Base-by-base conservation (phyloP, 176 grass and related monocot species). In the Oryza officinalis region DNA sequence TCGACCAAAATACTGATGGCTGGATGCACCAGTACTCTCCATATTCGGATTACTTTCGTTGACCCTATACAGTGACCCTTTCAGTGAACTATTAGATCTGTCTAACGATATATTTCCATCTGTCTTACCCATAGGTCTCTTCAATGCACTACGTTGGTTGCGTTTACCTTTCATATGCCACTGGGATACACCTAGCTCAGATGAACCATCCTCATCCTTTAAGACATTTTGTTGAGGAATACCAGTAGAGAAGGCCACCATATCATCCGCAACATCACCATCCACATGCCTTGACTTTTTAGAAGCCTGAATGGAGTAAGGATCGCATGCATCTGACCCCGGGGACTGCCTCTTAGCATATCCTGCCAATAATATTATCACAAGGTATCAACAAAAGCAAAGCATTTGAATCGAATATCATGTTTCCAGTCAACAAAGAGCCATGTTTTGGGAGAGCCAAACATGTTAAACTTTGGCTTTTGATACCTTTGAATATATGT, bases 91-190 rank as follows among this genome's bases (percentile, higher is more conserved):
- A 85, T 81, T 81, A 69, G 60, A 84, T 72, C 80, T 91, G 67
- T 87, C 89, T 60, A 84, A 31, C 59, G 64, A 83, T 12, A 74
- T 10, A 64, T 78, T 91, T 76, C 50, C 92, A 82, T 81, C 79
- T 27, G 25, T 30, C 67, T 82, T 61, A 54, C 83, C 63, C 17
- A 57, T 77, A 40, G 80, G 68, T 38, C 84, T 83, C 84, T 90
- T 95, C 23, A 78, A 68, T 66, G 65, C 68, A 76, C 69, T 92
- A 35, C 93, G 85, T 66, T 54, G 92, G 67, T 95, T 95, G 83
- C 93, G 93, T 87, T 95, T 95, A 72, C 93, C 90, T 87, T 95
- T 95, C 68, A 92, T 88, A 77, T 92, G 83, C 93, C 93, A 95
- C 37, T 88, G 87, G 27, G 93, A 92, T 59, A 92, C 85, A 74